A percentile compares a stretch with the other conserved stretches of the same genome.
These are phyloP conservation scores for Cardamine resedifolia DNA, from an alignment of 345 rosid genomes.

Conservation along the genomic window DNA sequence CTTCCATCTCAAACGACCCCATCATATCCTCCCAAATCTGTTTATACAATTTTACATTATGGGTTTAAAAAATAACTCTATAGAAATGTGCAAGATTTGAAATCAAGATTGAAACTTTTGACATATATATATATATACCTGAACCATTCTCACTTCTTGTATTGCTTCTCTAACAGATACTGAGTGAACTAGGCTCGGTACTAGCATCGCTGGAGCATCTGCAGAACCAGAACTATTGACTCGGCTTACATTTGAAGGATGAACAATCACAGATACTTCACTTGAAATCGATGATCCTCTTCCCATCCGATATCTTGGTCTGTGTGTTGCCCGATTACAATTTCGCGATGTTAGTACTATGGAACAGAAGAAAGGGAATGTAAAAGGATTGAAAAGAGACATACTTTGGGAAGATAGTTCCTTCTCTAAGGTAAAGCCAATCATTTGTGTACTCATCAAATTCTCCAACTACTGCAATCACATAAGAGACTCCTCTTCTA, in stretches of 20 bases:
- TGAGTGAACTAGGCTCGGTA: conserved; percentile 71
- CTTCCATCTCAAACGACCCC: conserved; percentile 58
- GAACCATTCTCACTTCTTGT: conserved; percentile 83
- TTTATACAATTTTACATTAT: not conserved
- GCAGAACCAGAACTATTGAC: conserved; percentile 28
- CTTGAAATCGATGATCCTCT: conserved; percentile 44
- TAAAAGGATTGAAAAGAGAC: conserved; percentile 15
- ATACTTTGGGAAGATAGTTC: conserved; percentile 84
- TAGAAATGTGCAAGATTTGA: not conserved
- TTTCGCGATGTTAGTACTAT: conserved; percentile 26
- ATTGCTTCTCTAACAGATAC: conserved; percentile 75
- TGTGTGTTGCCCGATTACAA: conserved; percentile 42
- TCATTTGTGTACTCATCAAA: conserved; percentile 90
- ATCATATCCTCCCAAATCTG: conserved; percentile 66
- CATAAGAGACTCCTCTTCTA: conserved; percentile 71
- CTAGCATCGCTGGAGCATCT: conserved; percentile 68
- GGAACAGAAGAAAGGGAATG: conserved; percentile 4
- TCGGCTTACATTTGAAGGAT: conserved; percentile 39
- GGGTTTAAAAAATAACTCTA: not conserved
- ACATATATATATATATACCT: conserved; percentile 59
- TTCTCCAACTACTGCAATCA: conserved; percentile 84
- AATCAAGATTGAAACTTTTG: not conserved
- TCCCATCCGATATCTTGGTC: conserved; percentile 69
- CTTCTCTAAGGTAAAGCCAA: conserved; percentile 83
- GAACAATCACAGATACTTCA: conserved; percentile 54